Evolutionary conservation across 768 basidiomycete genomes (phyloP).

Genomic region (Peribolospora kevripleyi): DNA sequence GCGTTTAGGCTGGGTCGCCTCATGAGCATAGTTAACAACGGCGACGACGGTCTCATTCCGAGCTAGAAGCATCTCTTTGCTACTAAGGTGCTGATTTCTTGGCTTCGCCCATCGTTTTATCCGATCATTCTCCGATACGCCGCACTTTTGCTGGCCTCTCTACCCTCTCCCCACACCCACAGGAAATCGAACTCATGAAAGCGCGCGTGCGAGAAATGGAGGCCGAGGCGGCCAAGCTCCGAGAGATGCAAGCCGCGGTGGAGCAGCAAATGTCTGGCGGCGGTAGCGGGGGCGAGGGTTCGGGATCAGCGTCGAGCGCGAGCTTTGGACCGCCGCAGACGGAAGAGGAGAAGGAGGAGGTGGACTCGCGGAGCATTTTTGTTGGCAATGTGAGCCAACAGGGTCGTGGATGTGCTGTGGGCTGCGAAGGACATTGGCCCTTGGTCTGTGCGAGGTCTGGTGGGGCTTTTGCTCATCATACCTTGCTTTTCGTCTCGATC

Average conservation of each 20-base stretch:
- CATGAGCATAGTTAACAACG: too few relatives aligned
- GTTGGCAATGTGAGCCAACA: slow-evolving; percentile 68
- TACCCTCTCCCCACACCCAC: slow-evolving; percentile 2
- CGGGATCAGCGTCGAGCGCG: slow-evolving; percentile 31
- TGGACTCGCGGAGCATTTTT: slow-evolving; percentile 72
- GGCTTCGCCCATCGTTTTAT: too few relatives aligned
- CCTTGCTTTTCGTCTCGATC: background rate
- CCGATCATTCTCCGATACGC: too few relatives aligned
- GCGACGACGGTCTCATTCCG: too few relatives aligned
- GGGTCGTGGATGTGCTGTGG: background rate
- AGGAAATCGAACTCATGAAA: slow-evolving; percentile 79
- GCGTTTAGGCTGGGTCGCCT: too few relatives aligned
- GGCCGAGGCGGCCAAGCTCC: slow-evolving; percentile 59
- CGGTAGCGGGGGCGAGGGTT: slow-evolving; percentile 3
- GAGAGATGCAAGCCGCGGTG: slow-evolving; percentile 46
- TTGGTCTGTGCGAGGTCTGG: background rate
- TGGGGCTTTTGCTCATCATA: too few relatives aligned
- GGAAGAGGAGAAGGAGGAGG: slow-evolving; percentile 58
- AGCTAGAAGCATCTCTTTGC: too few relatives aligned
- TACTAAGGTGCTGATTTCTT: too few relatives aligned
- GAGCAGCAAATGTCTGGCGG: background rate
- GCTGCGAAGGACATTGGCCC: background rate
- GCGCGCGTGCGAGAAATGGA: slow-evolving; percentile 84
- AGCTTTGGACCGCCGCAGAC: slow-evolving; percentile 37
- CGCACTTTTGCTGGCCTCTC: too few relatives aligned